Percentiles rank a stretch among this genome's conserved stretches.
phyloP scores from a whole-genome alignment of 176 grass and related monocot genomes.

The Aegilops speltoides region DNA sequence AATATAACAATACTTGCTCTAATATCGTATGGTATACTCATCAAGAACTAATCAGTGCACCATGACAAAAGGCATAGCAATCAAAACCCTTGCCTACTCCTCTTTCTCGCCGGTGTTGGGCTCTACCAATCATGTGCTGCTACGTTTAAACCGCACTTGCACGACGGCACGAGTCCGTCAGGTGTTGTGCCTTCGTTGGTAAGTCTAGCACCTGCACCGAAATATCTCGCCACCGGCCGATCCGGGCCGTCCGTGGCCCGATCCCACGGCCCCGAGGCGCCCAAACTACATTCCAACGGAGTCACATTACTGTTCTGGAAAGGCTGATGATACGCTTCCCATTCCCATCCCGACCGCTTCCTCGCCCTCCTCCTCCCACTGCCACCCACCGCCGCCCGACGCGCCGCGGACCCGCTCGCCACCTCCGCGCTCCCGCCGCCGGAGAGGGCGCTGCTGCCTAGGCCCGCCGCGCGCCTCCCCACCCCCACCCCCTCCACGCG shows the following conservation, averaged over 20 bases:
- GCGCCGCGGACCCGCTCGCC: neutral
- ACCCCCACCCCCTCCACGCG: neutral
- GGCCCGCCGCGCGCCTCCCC: neutral
- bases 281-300: neutral
- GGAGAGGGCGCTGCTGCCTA: neutral
- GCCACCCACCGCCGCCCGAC: constrained; percentile 22
- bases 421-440: neutral
- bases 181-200: neutral
- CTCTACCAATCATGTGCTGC: neutral
- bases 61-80: too few relatives aligned
- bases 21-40: too few relatives aligned
- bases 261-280: neutral
- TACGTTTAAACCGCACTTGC: neutral
- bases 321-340: constrained; percentile 10
- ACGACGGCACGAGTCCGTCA: neutral
- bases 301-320: neutral
- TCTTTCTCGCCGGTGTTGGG: neutral
- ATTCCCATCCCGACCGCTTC: neutral
- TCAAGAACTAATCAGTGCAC: too few relatives aligned
- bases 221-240: neutral
- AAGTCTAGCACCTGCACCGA: neutral
- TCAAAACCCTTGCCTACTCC: neutral
- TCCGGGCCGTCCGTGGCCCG: neutral
- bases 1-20: too few relatives aligned
- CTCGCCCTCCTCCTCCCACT: neutral